Evolutionary conservation across 192 early-diverging fungal genomes (phyloP).

Genomic region (Diversispora epigaea): DNA sequence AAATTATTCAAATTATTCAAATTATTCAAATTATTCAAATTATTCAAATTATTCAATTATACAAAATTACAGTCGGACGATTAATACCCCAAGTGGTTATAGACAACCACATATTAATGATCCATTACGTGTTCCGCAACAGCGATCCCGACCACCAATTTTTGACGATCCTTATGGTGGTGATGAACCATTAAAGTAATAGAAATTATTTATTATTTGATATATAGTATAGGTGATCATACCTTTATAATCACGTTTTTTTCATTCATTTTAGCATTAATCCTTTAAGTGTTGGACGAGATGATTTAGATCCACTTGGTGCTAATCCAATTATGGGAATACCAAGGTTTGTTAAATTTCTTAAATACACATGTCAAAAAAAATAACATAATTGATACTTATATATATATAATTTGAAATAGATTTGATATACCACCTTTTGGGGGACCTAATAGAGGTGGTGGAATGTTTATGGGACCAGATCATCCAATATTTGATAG

Average conservation of each 20-base stretch:
- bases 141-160: conserved; percentile 43
- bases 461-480: conserved; percentile 86
- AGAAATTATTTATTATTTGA: not conserved
- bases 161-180: conserved; percentile 51
- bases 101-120: conserved; percentile 37
- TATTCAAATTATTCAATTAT: not conserved
- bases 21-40: too few relatives aligned
- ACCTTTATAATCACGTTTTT: not conserved
- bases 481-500: conserved; percentile 82
- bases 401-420: too few relatives aligned
- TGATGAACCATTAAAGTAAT: conserved; percentile 38
- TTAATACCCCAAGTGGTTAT: not conserved
- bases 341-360: conserved; percentile 45
- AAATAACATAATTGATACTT: not conserved
- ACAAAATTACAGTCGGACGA: conserved; percentile 5
- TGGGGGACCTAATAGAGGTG: conserved; percentile 48
- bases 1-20: too few relatives aligned
- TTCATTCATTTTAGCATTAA: conserved; percentile 31
- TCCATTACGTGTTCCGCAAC: conserved; percentile 41
- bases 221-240: too few relatives aligned
- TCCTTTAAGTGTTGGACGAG: conserved; percentile 65
- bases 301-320: conserved; percentile 72
- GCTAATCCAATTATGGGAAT: conserved; percentile 42
- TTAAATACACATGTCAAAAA: not conserved
- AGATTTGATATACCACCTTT: too few relatives aligned